These are phyloP conservation scores for Cryptosporidium bovis DNA, from an alignment of 169 alveolate species.

Conservation along the genomic window DNA sequence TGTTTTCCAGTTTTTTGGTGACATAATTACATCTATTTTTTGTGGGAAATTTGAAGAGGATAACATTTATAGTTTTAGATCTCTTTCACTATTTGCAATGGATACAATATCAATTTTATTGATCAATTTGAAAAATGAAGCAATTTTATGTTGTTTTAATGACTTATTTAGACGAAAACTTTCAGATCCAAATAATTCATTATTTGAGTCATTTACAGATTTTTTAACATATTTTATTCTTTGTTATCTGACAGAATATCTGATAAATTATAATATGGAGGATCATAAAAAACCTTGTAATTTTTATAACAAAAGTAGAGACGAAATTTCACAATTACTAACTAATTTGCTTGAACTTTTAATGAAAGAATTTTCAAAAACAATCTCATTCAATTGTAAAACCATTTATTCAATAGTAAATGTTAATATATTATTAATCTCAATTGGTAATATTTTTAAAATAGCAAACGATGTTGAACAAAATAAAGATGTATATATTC, in stretches of 20 bases:
- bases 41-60: not conserved
- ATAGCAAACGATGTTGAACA: slow-evolving; percentile 4
- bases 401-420: slow-evolving; percentile 1
- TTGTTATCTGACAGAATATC: too few relatives aligned
- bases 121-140: slow-evolving; percentile 8
- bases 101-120: slow-evolving; percentile 31
- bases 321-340: slow-evolving; percentile 1
- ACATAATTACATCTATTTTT: slow-evolving; percentile 19
- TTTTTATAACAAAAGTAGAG: too few relatives aligned
- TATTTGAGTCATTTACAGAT: too few relatives aligned
- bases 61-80: too few relatives aligned
- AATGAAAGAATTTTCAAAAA: not conserved
- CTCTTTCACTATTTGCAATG: not conserved
- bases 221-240: too few relatives aligned
- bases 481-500: not conserved
- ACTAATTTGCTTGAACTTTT: slow-evolving; percentile 15
- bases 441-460: slow-evolving; percentile 15
- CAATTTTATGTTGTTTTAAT: not conserved
- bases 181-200: not conserved
- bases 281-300: too few relatives aligned
- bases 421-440: slow-evolving; percentile 6
- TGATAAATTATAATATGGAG: too few relatives aligned
- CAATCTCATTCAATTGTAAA: not conserved
- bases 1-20: slow-evolving; percentile 23
- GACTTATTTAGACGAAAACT: not conserved